Evolutionary conservation across 2,329 filamentous ascomycete genomes (phyloP).

Genomic region (Pyrenochaeta sp.): DNA sequence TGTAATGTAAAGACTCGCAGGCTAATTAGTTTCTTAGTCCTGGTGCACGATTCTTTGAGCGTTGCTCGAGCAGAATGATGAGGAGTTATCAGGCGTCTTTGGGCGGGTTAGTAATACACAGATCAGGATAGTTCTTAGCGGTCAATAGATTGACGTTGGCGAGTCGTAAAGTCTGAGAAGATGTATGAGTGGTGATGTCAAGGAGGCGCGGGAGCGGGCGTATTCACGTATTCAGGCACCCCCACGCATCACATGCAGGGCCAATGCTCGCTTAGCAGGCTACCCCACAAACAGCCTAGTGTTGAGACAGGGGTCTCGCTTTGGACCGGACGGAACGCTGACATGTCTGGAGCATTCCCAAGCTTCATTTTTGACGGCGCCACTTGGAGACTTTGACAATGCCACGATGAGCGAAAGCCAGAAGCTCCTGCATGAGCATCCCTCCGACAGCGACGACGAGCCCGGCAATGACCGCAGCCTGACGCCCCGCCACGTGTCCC

Average conservation of each 20-base stretch:
- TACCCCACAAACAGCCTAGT: conserved; percentile 4
- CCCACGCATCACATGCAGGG: too few species aligned
- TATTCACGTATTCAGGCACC: too few species aligned
- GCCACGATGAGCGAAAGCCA: conserved; percentile 50
- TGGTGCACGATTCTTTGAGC: neutral
- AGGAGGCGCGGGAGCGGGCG: too few species aligned
- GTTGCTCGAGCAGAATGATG: too few species aligned
- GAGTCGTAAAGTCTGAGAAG: too few species aligned
- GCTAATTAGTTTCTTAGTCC: neutral
- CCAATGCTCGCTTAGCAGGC: conserved; percentile 1
- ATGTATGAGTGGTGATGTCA: too few species aligned
- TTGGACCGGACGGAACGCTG: conserved; percentile 5
- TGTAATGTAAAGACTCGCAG: neutral
- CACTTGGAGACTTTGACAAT: conserved; percentile 39
- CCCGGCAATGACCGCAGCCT: conserved; percentile 22
- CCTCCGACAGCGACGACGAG: conserved; percentile 39
- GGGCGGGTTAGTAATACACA: too few species aligned
- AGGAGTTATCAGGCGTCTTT: too few species aligned
- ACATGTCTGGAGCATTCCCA: conserved; percentile 3
- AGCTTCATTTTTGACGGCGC: too few species aligned
- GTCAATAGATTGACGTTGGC: too few species aligned
- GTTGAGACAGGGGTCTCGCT: conserved; percentile 16
- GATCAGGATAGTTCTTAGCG: too few species aligned
- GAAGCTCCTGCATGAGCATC: conserved; percentile 47
- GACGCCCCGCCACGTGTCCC: conserved; percentile 31